A percentile compares a stretch with the other conserved stretches of the same genome.
phyloP scores from a whole-genome alignment of 2,329 filamentous ascomycete species.

The Periconia macrospinosa region DNA sequence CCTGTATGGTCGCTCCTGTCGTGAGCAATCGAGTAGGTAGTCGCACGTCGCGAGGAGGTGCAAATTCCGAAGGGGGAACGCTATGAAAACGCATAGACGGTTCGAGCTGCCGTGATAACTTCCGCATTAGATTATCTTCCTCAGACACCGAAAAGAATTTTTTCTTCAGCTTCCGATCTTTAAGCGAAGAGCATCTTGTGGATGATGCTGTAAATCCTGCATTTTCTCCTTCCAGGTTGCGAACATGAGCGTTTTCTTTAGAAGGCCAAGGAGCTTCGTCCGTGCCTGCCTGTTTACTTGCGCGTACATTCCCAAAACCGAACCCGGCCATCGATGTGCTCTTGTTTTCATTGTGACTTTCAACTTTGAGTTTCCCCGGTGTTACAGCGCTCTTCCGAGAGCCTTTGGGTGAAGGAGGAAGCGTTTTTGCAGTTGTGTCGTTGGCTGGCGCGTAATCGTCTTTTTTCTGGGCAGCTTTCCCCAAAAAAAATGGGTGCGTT shows the following conservation, averaged over 20 bases:
- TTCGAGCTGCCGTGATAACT: conserved; percentile 21
- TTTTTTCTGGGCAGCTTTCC: conserved; percentile 48
- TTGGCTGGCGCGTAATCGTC: conserved; percentile 17
- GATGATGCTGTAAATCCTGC: not conserved
- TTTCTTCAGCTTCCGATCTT: conserved; percentile 45
- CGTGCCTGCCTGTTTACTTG: conserved; percentile 66
- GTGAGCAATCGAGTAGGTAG: conserved; percentile 41
- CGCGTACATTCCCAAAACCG: conserved; percentile 21
- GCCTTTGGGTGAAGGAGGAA: conserved; percentile 27
- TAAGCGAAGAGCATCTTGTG: conserved; percentile 3
- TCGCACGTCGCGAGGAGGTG: conserved; percentile 27
- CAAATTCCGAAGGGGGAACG: conserved; percentile 11
- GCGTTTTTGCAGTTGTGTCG: conserved; percentile 11
- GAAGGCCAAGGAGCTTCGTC: conserved; percentile 73
- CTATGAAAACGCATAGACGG: not conserved
- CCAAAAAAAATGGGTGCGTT: conserved; percentile 71
- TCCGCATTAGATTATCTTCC: conserved; percentile 29
- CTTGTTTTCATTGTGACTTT: conserved; percentile 27
- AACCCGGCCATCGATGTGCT: conserved; percentile 5
- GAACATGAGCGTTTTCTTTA: conserved; percentile 55
- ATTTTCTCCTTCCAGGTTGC: conserved; percentile 18
- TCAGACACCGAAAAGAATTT: conserved; percentile 23
- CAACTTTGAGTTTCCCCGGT: conserved; percentile 49
- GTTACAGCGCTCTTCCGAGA: conserved; percentile 46
- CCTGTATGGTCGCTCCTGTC: conserved; percentile 44